Evolutionary conservation across 805 yeast species (phyloP), one percentile per base, ranked within the genome.

Genomic region (Candida tammaniensis): DNA sequence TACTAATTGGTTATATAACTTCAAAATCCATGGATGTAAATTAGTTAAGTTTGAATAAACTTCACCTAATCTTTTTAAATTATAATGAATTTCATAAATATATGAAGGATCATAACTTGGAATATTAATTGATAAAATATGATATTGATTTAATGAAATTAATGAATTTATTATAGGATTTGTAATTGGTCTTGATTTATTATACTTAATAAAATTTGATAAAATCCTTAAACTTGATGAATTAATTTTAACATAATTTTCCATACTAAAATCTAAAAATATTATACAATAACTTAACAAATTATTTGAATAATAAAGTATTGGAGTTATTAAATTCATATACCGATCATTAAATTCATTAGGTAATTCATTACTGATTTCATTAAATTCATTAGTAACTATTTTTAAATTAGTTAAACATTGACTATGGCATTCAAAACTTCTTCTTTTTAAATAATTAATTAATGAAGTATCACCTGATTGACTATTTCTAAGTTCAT

Each of bases 91-190:
- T 25, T 57, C 61, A 26, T 28, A 28, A 8, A 55, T 24, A 27
- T 47, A 48, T 8, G 38, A 19, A 2, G 60, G 56, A 21, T 48
- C 43, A 37, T 57, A 57, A 2, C 48, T 29, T 15, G 60, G 60
- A 18, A 60, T 35, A 23, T 47, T 40, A 5, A 55, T 44, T 15
- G 49, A 34, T 13, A 47, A 36, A 8, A 47, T 38, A 24, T 46
- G 35, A 24, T 35, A 40, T 21, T 43, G 47, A n/a, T 33, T 25
- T 4, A 38, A 23, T n/a, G 32, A 26, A 9, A 36, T 8, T 7
- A 43, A 31, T 6, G 32, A 19, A 6, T 25, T 16, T 5, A 43
- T 37, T 18, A 36, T 18, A 5, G 12, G n/a, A 24, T 30, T 22
- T 3, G 20, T 25, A 4, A 36, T 30, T 3, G 30, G 35, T 27